Percentiles rank a stretch among this genome's conserved stretches.
Conservation (phyloP, 495 filamentous ascomycete genomes). For the Penicillium antarcticum region DNA sequence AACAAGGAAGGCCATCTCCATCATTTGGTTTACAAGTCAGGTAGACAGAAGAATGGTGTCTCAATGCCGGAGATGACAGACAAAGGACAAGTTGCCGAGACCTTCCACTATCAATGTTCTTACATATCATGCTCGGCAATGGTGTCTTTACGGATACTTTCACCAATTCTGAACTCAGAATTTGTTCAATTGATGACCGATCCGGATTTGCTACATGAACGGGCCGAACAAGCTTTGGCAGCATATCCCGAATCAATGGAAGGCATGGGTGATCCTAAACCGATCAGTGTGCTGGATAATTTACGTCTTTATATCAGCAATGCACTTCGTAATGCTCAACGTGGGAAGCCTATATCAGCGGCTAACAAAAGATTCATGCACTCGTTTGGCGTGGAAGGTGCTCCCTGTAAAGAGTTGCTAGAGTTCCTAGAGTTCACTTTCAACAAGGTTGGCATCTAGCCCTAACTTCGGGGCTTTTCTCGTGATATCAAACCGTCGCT, state of each 20-base stretch:
- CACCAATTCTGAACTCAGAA: conserved; percentile 47
- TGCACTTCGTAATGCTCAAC: conserved; percentile 44
- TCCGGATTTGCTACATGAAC: conserved; percentile 44
- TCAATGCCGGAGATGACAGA: conserved; percentile 22
- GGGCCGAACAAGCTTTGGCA: conserved; percentile 50
- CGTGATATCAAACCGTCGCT: conserved; percentile 1
- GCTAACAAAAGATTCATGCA: conserved; percentile 70
- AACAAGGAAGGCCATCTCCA: conserved; percentile 38
- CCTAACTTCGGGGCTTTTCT: background rate
- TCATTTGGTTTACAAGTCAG: conserved; percentile 42
- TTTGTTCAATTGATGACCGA: conserved; percentile 57
- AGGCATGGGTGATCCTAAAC: conserved; percentile 44
- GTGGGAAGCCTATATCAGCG: conserved; percentile 55
- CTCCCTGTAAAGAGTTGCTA: conserved; percentile 59
- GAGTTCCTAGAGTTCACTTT: conserved; percentile 58
- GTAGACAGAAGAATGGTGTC: conserved; percentile 26
- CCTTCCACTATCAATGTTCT: conserved; percentile 59
- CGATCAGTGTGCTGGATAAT: conserved; percentile 50
- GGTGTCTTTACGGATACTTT: conserved; percentile 52
- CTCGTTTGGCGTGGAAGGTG: conserved; percentile 57
- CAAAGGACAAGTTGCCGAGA: conserved; percentile 36
- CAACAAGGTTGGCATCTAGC: conserved; percentile 26
- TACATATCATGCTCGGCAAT: conserved; percentile 50
- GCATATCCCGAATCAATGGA: conserved; percentile 58
- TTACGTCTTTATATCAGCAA: conserved; percentile 63